Evolutionary conservation across 2,329 filamentous ascomycete genomes (phyloP), one percentile per base, ranked within the genome.

Genomic region (Dactylonectria estremocensis): DNA sequence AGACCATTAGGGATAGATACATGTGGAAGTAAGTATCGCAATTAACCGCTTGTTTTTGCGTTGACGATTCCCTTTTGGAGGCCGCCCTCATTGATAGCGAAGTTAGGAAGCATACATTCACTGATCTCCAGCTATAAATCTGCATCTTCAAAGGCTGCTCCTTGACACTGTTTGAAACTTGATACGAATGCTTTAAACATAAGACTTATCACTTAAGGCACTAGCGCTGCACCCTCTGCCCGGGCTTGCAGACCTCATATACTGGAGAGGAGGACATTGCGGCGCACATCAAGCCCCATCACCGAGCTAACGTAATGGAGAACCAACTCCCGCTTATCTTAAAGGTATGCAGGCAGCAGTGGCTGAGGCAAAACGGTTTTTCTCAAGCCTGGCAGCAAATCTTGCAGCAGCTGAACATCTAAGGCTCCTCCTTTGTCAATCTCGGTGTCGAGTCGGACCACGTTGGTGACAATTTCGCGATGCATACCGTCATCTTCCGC

Each of bases 21-120:
- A 58, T 62, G 16, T 66, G 64, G 64, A 62, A 54, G 64, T 62
- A 18, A 24, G 61, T 46, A 33, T 24, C 35, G 53, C 37, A 62
- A 22, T 11, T 8, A 5, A 22, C 11, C 18, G 28, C n/a, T 3
- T 18, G 52, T 46, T 45, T 13, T 4, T 6, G 22, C 18, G 7
- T 11, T 40, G 7, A 31, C 40, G 24, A 28, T 28, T 28, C 24
- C 7, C 4, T 28, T 28, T 7, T 28, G 24, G 7, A 28, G 24
- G 24, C 7, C 24, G 4, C 24, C 24, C 7, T 28, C 24, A 40
- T 5, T 20, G 28, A 37, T 9, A 20, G 35, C n/a, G 18, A 28
- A 20, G 16, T 24, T 24, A 66, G 63, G 35, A 54, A 35, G 46
- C 63, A 66, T 22, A 37, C 61, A 3, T 66, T 61, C 45, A 22